phyloP scores from a whole-genome alignment of 169 alveolate genomes.

The Eimeria maxima region DNA sequence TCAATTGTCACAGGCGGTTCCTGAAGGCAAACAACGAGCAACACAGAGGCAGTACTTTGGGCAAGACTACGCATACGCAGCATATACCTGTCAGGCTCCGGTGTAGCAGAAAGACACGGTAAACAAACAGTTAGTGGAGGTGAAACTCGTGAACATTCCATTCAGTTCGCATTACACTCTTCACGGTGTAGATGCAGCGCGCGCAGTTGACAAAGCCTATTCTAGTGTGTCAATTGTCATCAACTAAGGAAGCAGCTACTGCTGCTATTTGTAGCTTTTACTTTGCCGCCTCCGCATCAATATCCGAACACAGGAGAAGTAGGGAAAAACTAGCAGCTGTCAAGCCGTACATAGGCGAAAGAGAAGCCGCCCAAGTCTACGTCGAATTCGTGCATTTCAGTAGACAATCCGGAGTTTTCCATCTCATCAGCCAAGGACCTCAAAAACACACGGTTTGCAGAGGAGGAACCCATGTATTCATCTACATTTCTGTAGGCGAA shows the following conservation, averaged over 20 bases:
- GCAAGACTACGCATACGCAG: no score
- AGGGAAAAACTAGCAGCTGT: neutral
- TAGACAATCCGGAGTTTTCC: conserved; percentile 12
- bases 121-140: neutral
- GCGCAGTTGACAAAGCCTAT: no score
- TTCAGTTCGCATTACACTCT: neutral
- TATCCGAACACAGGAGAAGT: neutral
- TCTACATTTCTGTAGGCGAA: conserved; percentile 2
- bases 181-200: neutral
- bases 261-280: neutral
- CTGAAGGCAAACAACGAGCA: neutral
- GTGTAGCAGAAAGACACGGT: neutral
- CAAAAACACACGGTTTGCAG: neutral
- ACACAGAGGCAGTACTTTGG: neutral
- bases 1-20: conserved; percentile 1
- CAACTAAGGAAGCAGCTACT: neutral
- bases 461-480: conserved; percentile 6
- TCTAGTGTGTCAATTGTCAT: neutral
- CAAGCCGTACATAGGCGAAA: conserved; percentile 34
- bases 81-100: neutral
- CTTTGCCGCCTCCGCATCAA: neutral
- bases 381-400: conserved; percentile 25
- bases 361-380: conserved; percentile 53
- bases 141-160: neutral
- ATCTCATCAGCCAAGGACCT: conserved; percentile 14